Base-by-base conservation (phyloP, 345 rosid genomes). In the Lepidium didymum region DNA sequence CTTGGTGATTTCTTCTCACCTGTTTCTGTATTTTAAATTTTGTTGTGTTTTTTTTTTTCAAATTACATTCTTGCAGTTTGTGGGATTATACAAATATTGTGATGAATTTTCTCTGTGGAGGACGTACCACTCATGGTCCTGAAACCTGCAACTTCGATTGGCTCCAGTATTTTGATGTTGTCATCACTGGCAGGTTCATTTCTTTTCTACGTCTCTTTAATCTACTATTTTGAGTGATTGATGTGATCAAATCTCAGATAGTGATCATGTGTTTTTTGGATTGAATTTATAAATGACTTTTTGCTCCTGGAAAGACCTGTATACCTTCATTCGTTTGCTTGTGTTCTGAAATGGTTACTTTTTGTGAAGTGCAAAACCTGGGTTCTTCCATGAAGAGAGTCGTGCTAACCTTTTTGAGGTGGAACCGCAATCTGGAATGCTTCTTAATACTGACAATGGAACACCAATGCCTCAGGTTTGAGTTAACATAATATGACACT, bases 31-130 rank as follows among this genome's bases (percentile, higher is more conserved):
- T 54, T 19, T 15, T 68, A n/a, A 13, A 1, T 43, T 62, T 56
- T 70, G 62, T 73, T 33, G 10, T 8, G 7, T 21, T 46, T n/a
- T n/a, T n/a, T n/a, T n/a, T 10, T 35, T 72, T 40, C 4, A 1
- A 19, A n/a, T 40, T 4, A 34, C 25, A 2, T 67, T 77, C 37
- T 81, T 80, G 85, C 95, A 94, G 99, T 75, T 83, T 94, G 70
- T 94, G 99, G 99, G 99, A 94, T 83, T 94, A 94, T 66, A 88
- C 99, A 41, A 89, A 87, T 74, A 77, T 94, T 56, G 96, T 94
- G 81, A 94, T 94, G 99, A 94, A 86, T 59, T 94, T 90, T 65
- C 96, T 94, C 56, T 91, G 97, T 72, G 85, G 82, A 63, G 70
- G 80, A 3, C 80, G 72, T 36, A 75, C 82, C 0, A 25, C 61